Evolutionary conservation across 2,329 filamentous ascomycete genomes (phyloP).

Genomic region (Monilinia vaccinii-corymbosi): DNA sequence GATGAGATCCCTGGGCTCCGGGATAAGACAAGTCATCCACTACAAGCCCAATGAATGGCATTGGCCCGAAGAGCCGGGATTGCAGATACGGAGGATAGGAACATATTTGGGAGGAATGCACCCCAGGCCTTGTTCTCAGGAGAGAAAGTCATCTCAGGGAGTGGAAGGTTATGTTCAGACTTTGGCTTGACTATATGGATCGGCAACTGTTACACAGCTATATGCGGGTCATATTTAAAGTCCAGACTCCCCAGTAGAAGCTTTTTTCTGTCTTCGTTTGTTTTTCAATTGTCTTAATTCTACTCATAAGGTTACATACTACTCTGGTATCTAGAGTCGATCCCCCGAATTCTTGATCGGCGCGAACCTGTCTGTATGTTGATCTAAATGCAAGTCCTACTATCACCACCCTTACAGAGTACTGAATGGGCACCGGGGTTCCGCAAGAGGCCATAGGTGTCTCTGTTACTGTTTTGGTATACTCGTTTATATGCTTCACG

Average conservation of each 20-base stretch:
- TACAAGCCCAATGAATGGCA: background rate
- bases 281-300: background rate
- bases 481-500: conserved; percentile 24
- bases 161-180: background rate
- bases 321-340: background rate
- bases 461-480: conserved; percentile 24
- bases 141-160: background rate
- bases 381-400: conserved; percentile 1
- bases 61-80: background rate
- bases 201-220: background rate
- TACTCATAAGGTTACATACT: background rate
- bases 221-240: conserved; percentile 7
- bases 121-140: background rate
- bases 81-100: background rate
- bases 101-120: background rate
- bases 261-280: background rate
- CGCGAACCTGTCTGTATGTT: background rate
- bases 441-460: conserved; percentile 21
- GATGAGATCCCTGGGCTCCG: background rate
- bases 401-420: background rate
- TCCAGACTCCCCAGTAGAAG: background rate
- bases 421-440: conserved; percentile 13
- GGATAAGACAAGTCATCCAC: background rate
- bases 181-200: background rate
- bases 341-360: background rate